These are phyloP conservation scores for Globisporangium rhizosaccharum DNA, from an alignment of 352 stramenopile species.

Conservation along the genomic window DNA sequence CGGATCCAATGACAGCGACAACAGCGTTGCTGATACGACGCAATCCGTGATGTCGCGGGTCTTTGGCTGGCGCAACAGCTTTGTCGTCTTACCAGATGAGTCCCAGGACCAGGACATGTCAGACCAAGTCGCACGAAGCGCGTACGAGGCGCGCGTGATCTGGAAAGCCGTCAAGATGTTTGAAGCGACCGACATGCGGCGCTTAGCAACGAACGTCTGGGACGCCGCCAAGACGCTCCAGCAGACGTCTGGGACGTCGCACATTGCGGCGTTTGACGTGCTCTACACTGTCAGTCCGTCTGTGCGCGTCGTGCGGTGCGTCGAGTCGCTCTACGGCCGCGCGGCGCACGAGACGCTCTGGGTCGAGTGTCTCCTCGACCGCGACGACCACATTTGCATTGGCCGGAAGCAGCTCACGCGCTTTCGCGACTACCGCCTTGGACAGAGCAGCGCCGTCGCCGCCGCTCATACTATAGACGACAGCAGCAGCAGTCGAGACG, in stretches of 20 bases:
- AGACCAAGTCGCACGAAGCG: conserved; percentile 1
- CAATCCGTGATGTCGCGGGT: conserved; percentile 7
- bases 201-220: conserved; percentile 35
- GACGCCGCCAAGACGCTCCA: conserved; percentile 6
- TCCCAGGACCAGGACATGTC: conserved; percentile 13
- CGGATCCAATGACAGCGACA: neutral
- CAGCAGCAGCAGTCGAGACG: neutral
- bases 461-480: conserved; percentile 3
- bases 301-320: conserved; percentile 26
- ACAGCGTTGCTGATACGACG: conserved; percentile 8
- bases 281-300: conserved; percentile 28
- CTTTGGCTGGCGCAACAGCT: conserved; percentile 32
- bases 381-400: conserved; percentile 34
- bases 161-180: conserved; percentile 43
- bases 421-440: conserved; percentile 23
- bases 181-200: conserved; percentile 24
- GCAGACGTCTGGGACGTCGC: neutral
- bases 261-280: conserved; percentile 12
- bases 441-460: neutral
- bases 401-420: conserved; percentile 34
- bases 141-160: conserved; percentile 18
- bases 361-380: conserved; percentile 39
- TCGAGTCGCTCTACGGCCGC: conserved; percentile 16
- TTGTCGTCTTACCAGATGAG: conserved; percentile 6
- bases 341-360: conserved; percentile 24